A percentile compares a stretch with the other conserved stretches of the same genome.
Evolutionary conservation across 129 eudicot genomes (phyloP).

Genomic region (Centella asiatica): DNA sequence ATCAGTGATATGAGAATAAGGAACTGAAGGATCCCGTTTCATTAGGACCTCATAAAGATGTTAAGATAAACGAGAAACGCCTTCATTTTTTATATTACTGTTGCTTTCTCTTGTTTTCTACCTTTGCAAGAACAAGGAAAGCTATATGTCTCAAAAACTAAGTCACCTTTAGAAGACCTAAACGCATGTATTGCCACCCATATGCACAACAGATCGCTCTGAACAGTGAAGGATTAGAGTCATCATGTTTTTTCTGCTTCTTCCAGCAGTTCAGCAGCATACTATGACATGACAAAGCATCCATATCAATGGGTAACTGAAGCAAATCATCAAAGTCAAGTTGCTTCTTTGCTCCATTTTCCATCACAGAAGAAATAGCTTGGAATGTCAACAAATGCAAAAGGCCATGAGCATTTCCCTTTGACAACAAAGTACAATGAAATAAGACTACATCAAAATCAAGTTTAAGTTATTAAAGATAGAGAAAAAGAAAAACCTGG

Average conservation of each 20-base stretch:
- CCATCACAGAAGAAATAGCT: conserved; percentile 53
- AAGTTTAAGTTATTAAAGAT: neutral
- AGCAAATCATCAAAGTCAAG: conserved; percentile 74
- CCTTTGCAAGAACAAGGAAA: conserved; percentile 8
- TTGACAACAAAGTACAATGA: conserved; percentile 13
- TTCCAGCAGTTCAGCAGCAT: conserved; percentile 52
- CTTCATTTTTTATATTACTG: neutral
- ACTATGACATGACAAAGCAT: conserved; percentile 54
- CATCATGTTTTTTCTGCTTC: conserved; percentile 34
- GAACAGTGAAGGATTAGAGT: conserved; percentile 57
- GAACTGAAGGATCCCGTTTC: too few species aligned
- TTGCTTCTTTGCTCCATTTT: conserved; percentile 62
- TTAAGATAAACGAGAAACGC: too few species aligned
- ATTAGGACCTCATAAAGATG: too few species aligned
- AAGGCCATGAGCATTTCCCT: conserved; percentile 32
- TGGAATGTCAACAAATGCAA: conserved; percentile 56
- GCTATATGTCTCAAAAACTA: neutral
- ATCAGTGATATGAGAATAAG: too few species aligned
- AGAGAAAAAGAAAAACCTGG: neutral
- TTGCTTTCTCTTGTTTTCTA: neutral
- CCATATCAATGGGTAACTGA: conserved; percentile 77
- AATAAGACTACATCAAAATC: neutral
- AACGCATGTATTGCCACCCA: conserved; percentile 73
- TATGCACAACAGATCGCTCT: conserved; percentile 58
- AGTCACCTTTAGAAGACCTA: conserved; percentile 80